Percentiles rank a stretch among this genome's conserved stretches.
Evolutionary conservation across 106 monocot genomes (phyloP).

Genomic region (Phalaenopsis aphrodite): DNA sequence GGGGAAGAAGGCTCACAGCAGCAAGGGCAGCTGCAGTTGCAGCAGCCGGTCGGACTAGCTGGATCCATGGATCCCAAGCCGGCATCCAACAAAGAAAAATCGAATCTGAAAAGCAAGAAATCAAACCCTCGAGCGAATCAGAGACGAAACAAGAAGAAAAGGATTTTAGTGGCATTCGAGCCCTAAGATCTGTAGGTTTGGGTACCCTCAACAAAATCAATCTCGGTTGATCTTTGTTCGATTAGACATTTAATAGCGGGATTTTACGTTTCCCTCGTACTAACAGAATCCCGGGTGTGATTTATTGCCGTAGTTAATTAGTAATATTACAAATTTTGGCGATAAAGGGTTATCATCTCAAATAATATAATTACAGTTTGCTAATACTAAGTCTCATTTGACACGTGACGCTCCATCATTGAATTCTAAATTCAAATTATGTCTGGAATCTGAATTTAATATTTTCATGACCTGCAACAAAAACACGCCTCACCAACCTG

Average conservation of each 20-base stretch:
- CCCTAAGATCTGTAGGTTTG: neutral
- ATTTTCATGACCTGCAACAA: too few relatives aligned
- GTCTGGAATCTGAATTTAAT: too few relatives aligned
- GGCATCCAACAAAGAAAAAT: slow-evolving; percentile 6
- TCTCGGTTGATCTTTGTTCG: neutral
- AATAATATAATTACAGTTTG: too few relatives aligned
- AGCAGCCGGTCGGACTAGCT: neutral
- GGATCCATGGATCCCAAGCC: slow-evolving; percentile 5
- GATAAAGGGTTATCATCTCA: too few relatives aligned
- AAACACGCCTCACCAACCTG: too few relatives aligned
- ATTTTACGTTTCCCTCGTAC: neutral
- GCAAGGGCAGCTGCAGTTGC: slow-evolving; percentile 10
- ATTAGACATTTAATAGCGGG: neutral
- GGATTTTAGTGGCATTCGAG: neutral
- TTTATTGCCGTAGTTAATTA: too few relatives aligned
- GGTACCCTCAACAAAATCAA: neutral
- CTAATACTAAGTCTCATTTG: too few relatives aligned
- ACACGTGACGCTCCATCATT: too few relatives aligned
- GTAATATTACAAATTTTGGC: too few relatives aligned
- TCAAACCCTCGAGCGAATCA: neutral
- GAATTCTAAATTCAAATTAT: too few relatives aligned
- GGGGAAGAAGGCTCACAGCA: neutral
- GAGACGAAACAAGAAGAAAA: neutral
- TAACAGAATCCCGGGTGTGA: too few relatives aligned
- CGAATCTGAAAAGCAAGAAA: neutral